Base-by-base conservation (phyloP, 441 rosid genomes). In the Daphne laureola region DNA sequence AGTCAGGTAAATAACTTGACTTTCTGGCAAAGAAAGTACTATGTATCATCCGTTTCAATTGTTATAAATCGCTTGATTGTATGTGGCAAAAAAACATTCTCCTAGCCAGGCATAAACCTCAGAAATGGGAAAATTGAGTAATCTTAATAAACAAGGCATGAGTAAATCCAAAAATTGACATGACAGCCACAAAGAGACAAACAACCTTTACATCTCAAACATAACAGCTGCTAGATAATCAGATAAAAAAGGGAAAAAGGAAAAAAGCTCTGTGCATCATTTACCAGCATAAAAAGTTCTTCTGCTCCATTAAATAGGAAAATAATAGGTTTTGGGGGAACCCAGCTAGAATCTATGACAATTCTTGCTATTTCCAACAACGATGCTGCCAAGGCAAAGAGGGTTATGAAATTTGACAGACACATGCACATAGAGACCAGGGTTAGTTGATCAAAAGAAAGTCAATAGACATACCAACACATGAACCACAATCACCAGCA, bases 221-320 rank as follows among this genome's bases (percentile, higher is more conserved):
- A 40, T 48, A 45, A 46, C 48, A 62, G 17, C 31, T 50, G 38
- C 50, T 21, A 36, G 14, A 52, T 17, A 4, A 17, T 25, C 27
- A 36, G 21, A 51, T 51, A 53, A 11, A 40, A 49, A 17, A 47
- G n/a, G 3, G 46, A 46, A 12, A 38, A 53, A 15, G 51, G 36
- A 18, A 43, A 21, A 31, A 31, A 31, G 38, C 38, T 31, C 38
- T 6, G 11, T 31, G 38, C 44, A 51, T 43, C 58, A 46, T 67
- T 68, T 78, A 90, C 99, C 90, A 94, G 65, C 91, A 90, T 23
- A 67, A 94, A 94, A 70, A 87, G 86, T 78, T 90, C 98, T 73
- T 90, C 98, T 5, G 98, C 98, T 27, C 99, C 99, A 58, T 94
- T 94, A 64, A 94, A 90, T 54, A 94, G 93, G 63, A 94, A 90